phyloP scores from a whole-genome alignment of 352 stramenopile species.

The Phytophthora capsici region DNA sequence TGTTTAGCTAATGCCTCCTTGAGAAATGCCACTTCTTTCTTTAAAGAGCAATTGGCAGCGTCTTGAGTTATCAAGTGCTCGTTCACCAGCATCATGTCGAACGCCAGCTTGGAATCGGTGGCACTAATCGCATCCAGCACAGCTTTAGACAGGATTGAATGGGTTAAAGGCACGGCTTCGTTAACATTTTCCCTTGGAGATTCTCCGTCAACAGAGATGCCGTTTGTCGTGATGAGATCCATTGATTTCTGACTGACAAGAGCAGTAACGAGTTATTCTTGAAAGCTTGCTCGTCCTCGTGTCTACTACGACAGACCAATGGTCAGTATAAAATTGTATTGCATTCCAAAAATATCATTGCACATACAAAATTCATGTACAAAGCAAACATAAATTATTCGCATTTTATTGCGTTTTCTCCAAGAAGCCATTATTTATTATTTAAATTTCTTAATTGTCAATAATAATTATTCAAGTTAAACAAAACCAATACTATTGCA shows the following conservation, averaged over 20 bases:
- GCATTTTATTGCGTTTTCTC: no score
- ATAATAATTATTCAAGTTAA: no score
- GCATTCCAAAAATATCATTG: no score
- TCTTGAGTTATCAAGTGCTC: constrained; percentile 52
- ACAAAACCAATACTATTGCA: no score
- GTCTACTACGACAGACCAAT: no score
- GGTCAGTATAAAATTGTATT: no score
- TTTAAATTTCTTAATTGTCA: no score
- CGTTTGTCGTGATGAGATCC: background rate
- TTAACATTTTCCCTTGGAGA: constrained; percentile 2
- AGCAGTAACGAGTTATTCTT: background rate
- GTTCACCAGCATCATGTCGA: constrained; percentile 74
- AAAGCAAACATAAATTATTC: no score
- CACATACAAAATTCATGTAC: no score
- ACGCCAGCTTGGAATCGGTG: constrained; percentile 61
- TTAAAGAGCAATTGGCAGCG: constrained; percentile 39
- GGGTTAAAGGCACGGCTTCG: constrained; percentile 13
- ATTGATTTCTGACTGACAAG: constrained; percentile 1
- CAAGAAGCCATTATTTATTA: no score
- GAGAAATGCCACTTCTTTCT: constrained; percentile 57
- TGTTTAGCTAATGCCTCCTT: constrained; percentile 49
- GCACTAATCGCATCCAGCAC: constrained; percentile 51
- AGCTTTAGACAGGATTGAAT: constrained; percentile 55
- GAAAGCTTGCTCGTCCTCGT: background rate
- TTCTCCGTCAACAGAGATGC: background rate